phyloP scores from a whole-genome alignment of 1,284 basidiomycete genomes.

The Malassezia cuniculi region DNA sequence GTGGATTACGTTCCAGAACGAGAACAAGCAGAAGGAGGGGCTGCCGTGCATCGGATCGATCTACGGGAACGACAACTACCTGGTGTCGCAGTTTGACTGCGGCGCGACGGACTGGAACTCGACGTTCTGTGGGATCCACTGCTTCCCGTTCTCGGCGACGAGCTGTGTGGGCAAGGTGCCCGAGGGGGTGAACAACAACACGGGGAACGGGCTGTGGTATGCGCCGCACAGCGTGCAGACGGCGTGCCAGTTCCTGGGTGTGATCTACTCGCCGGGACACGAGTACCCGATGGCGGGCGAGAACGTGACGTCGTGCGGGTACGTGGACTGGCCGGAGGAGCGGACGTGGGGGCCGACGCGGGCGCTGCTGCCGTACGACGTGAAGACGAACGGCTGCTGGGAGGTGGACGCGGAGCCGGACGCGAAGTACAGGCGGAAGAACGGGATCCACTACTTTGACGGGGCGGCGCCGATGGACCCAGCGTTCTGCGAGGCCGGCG shows the following conservation, averaged over 20 bases:
- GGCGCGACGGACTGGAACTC: constrained; percentile 9
- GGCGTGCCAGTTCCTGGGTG: constrained; percentile 7
- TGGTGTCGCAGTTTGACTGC: constrained; percentile 12
- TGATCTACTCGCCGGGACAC: background rate
- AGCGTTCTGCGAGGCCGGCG: constrained; percentile 4
- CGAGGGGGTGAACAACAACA: background rate
- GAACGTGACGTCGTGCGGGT: constrained; percentile 8
- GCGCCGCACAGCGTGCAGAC: constrained; percentile 2
- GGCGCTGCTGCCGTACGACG: too few relatives aligned
- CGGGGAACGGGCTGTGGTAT: constrained; percentile 7
- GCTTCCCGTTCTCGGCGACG: constrained; percentile 9
- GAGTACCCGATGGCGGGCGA: background rate
- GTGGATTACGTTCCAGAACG: constrained; percentile 13
- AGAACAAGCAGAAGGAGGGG: constrained; percentile 3
- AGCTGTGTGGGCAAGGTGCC: constrained; percentile 6
- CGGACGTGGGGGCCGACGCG: constrained; percentile 10
- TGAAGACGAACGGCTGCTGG: constrained; percentile 12
- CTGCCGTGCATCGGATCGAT: constrained; percentile 7
- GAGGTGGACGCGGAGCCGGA: constrained; percentile 3
- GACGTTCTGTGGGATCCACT: constrained; percentile 11
- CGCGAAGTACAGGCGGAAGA: constrained; percentile 1
- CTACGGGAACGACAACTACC: constrained; percentile 12
- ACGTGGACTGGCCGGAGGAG: constrained; percentile 10
- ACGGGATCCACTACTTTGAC: constrained; percentile 9
- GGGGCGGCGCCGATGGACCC: constrained; percentile 5